These are phyloP conservation scores for Colletotrichum sp. DNA, from an alignment of 2,329 filamentous ascomycete genomes.

Conservation along the genomic window DNA sequence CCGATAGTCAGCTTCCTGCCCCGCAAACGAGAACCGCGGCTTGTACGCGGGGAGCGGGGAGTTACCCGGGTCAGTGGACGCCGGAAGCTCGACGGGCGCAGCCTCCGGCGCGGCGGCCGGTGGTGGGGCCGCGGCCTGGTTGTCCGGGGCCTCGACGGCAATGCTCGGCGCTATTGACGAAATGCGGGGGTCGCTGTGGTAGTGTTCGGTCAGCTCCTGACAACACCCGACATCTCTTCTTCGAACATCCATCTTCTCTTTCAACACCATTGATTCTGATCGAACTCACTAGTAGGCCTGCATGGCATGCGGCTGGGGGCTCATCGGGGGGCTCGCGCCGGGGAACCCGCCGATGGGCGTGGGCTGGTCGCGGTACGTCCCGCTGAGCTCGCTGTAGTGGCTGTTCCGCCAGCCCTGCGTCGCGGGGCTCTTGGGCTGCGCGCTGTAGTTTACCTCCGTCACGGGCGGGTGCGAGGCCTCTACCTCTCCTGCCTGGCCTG, in stretches of 20 bases:
- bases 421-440: slow-evolving; percentile 31
- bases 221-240: neutral
- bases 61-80: slow-evolving; percentile 31
- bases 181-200: neutral
- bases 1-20: neutral
- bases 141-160: slow-evolving; percentile 12
- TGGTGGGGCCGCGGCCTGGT: slow-evolving; percentile 14
- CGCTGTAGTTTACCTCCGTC: slow-evolving; percentile 6
- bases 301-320: neutral
- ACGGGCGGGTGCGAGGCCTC: neutral
- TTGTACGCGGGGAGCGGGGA: slow-evolving; percentile 40
- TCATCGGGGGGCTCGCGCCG: slow-evolving; percentile 18
- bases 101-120: neutral
- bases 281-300: slow-evolving; percentile 32
- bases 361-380: slow-evolving; percentile 24
- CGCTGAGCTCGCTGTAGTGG: slow-evolving; percentile 25
- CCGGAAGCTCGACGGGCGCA: slow-evolving; percentile 39
- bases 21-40: slow-evolving; percentile 34
- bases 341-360: neutral
- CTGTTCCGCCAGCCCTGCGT: slow-evolving; percentile 26
- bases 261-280: neutral
- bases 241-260: neutral
- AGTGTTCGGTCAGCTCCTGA: neutral
- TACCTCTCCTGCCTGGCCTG: neutral
- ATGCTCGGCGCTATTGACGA: slow-evolving; percentile 4